Base-by-base conservation (phyloP, 345 rosid genomes). In the Kernera saxatilis region DNA sequence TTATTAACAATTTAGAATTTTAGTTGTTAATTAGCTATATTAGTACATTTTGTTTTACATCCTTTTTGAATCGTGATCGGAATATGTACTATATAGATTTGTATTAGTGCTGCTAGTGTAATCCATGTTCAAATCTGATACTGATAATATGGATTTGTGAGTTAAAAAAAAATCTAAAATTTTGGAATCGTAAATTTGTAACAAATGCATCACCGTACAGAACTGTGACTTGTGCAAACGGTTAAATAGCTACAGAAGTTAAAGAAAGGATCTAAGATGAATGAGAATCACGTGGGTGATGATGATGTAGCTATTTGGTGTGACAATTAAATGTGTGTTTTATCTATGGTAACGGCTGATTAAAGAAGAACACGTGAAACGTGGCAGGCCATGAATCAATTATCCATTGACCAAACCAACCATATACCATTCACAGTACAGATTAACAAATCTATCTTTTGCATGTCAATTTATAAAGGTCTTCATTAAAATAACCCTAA, bases 321-420 rank as follows among this genome's bases (percentile, higher is more conserved):
- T 48, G 67, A 58, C 50, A 36, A 17, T 48, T 35, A 11, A 21
- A 69, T 57, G 14, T 57, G 14, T 36, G 29, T 2, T 48, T 59
- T 15, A 35, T 70, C 12, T 49, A 26, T 39, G 43, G 33, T 27
- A 70, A 60, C 46, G 19, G 25, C 45, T 45, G 37, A 18, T 45
- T 11, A 44, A 54, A 56, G 39, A 70, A 13, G 13, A 10, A 32
- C 25, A 70, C 39, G 15, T 69, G 5, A 23, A 45, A 50, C 60
- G 43, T 39, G 68, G 51, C 41, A 70, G 40, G 22, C 19, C 29
- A 58, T 57, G 48, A 25, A 58, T 46, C 73, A 49, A 10, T 44
- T 22, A 44, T n/a, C 40, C 55, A 56, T 21, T 40, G 30, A 56
- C 64, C 55, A 43, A 65, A 53, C 51, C 6, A 15, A 13, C 41